Conservation (phyloP, 208 protist species). For the Polymyxa betae region DNA sequence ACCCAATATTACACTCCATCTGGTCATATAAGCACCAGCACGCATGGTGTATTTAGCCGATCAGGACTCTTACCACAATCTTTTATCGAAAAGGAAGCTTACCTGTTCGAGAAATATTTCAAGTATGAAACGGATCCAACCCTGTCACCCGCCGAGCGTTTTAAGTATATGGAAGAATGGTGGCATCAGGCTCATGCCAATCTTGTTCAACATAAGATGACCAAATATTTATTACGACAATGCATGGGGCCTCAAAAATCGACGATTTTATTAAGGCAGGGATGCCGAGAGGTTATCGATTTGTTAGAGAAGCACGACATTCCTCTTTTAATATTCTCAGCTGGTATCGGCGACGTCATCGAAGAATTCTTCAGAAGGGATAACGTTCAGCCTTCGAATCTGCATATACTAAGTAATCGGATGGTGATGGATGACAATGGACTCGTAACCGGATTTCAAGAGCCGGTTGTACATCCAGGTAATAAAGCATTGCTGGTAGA, state of each 20-base stretch:
- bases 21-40: not conserved
- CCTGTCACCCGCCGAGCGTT: conserved; percentile 20
- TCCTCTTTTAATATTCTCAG: conserved; percentile 23
- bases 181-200: conserved; percentile 22
- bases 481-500: conserved; percentile 34
- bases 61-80: conserved; percentile 22
- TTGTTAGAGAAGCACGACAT: conserved; percentile 32
- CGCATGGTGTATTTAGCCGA: conserved; percentile 11
- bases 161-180: conserved; percentile 39
- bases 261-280: not conserved
- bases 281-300: conserved; percentile 6
- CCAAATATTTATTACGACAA: not conserved
- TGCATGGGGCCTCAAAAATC: not conserved
- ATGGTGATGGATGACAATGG: conserved; percentile 33
- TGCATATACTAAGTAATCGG: conserved; percentile 37
- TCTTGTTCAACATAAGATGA: not conserved
- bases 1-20: not conserved
- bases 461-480: not conserved
- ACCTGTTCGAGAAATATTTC: conserved; percentile 18
- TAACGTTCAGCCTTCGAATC: not conserved
- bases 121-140: conserved; percentile 20
- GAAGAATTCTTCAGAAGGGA: not conserved
- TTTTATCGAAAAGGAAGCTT: not conserved
- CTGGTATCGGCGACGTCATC: conserved; percentile 30
- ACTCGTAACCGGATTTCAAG: not conserved